Evolutionary conservation across 2,329 filamentous ascomycete species (phyloP).

Genomic region (Monosporascus sp.): DNA sequence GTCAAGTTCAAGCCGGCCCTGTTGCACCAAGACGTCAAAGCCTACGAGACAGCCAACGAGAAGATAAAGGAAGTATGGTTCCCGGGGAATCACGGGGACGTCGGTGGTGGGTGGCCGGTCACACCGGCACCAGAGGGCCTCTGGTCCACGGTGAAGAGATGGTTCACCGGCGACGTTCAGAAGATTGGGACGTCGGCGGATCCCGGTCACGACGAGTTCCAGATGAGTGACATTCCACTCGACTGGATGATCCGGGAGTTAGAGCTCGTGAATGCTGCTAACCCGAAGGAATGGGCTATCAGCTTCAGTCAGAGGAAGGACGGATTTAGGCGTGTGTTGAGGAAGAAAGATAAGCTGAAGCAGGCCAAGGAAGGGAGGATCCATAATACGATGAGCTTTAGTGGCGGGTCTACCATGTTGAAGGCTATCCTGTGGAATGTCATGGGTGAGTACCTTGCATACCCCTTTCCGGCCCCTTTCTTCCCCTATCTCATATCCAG

Average conservation of each 20-base stretch:
- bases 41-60: conserved; percentile 23
- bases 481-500: background rate
- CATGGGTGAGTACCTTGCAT: conserved; percentile 31
- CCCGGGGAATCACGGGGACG: conserved; percentile 47
- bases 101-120: conserved; percentile 48
- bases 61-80: conserved; percentile 52
- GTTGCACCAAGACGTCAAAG: conserved; percentile 35
- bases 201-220: conserved; percentile 28
- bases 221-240: conserved; percentile 45
- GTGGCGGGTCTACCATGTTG: conserved; percentile 32
- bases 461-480: background rate
- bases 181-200: conserved; percentile 26
- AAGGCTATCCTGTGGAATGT: conserved; percentile 37
- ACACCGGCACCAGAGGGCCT: conserved; percentile 22
- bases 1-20: conserved; percentile 51
- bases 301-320: conserved; percentile 29
- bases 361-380: conserved; percentile 29
- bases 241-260: conserved; percentile 50
- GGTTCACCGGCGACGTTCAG: conserved; percentile 30
- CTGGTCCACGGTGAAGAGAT: conserved; percentile 31
- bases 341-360: conserved; percentile 17
- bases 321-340: conserved; percentile 28
- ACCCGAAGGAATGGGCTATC: conserved; percentile 24
- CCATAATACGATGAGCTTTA: conserved; percentile 35
- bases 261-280: conserved; percentile 29